Evolutionary conservation across 495 filamentous ascomycete species (phyloP), one percentile per base, ranked within the genome.

Genomic region (Cladorrhinum samala): DNA sequence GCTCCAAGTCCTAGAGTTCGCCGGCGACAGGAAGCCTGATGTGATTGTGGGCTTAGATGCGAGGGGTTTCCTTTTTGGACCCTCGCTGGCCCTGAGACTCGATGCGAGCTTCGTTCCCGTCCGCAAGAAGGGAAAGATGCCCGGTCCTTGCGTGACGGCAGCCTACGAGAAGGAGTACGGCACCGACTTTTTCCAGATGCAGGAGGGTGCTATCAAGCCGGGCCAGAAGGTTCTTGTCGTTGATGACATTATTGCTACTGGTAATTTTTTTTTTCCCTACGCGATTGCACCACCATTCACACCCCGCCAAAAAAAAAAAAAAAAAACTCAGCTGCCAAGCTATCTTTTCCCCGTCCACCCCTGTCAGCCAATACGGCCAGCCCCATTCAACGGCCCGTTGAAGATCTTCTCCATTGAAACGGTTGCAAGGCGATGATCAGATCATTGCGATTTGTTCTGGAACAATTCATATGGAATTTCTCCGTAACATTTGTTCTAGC

Each of bases 221-320:
- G 94, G 91, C 17, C 89, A 95, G 78, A 86, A 83, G 66, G 92
- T 96, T 17, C 70, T 99, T 55, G 78, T 99, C 46, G 87, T 99
- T 39, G 93, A 99, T 67, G 93, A 99, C 68, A 92, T 99, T 62
- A 97, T 99, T 71, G 93, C 93, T 30, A 99, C 93, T 56, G 93
- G 93, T 95, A 77, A 68, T 84, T 69, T 60, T 53, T 55, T 54
- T 50, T 46, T 24, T 23, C 37, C 21, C 36, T 17, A 9, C 18
- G 40, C 37, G 24, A 53, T 56, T 47, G 41, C 53, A 54, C 53
- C 53, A 57, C 52, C 46, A 59, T 49, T 45, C 50, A 30, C 25
- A 20, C 11, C 44, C 21, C 37, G 42, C 42, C 3, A 9, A 42
- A 13, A 7, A 19, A n/a, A 49, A 39, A 40, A 40, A 39, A 49